Conservation (phyloP, 176 grass and related monocot genomes). For the Neostapfia colusana region DNA sequence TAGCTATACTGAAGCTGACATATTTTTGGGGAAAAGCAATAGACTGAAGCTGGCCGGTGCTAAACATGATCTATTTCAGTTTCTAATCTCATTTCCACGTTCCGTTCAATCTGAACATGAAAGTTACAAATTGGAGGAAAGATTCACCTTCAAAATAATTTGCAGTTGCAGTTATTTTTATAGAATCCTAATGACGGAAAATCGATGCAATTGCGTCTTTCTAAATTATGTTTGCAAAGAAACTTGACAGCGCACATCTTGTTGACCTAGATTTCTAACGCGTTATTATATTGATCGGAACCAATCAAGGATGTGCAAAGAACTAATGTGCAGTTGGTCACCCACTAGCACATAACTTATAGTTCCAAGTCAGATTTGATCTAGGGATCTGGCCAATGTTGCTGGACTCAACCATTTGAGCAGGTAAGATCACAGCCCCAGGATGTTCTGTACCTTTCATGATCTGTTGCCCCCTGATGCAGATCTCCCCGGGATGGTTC, state of each 20-base stretch:
- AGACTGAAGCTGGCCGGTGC: background rate
- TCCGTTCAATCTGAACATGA: background rate
- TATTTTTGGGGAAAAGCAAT: background rate
- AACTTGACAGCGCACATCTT: background rate
- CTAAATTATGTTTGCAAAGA: background rate
- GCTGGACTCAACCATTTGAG: constrained; percentile 19
- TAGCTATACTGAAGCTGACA: background rate
- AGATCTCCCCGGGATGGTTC: constrained; percentile 62
- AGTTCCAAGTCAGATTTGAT: constrained; percentile 24
- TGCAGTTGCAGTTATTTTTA: background rate
- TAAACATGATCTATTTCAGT: background rate
- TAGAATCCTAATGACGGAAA: background rate
- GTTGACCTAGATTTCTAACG: background rate
- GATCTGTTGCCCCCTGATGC: constrained; percentile 70
- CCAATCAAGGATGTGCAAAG: background rate
- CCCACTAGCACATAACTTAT: background rate
- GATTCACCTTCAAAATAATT: background rate
- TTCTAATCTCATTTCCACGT: background rate
- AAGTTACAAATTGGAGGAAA: background rate
- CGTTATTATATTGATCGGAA: background rate
- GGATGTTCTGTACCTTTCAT: constrained; percentile 64
- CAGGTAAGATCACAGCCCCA: background rate
- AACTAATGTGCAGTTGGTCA: background rate
- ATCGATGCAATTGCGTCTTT: background rate
- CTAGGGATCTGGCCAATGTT: background rate